phyloP scores from a whole-genome alignment of 768 basidiomycete genomes.

The Pleurotus cornucopiae region DNA sequence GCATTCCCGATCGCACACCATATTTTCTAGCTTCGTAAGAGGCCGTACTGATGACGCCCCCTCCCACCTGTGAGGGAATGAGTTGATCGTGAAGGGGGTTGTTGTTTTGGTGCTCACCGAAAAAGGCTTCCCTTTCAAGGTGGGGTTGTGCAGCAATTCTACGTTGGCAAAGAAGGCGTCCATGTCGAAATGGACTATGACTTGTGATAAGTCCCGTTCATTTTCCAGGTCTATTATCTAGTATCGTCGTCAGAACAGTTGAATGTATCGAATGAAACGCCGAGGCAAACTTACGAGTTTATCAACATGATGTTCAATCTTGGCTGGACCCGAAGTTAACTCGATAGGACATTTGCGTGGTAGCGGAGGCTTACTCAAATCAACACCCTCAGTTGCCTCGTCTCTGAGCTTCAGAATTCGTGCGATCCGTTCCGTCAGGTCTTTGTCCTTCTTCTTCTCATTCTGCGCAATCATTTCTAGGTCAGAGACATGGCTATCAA shows the following conservation, averaged over 20 bases:
- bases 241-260: slow-evolving; percentile 3
- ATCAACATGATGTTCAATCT: slow-evolving; percentile 65
- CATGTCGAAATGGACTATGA: slow-evolving; percentile 93
- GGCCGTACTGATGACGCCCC: slow-evolving; percentile 83
- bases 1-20: slow-evolving; percentile 93
- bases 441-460: slow-evolving; percentile 87
- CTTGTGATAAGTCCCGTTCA: slow-evolving; percentile 74
- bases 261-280: no score
- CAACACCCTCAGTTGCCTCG: slow-evolving; percentile 48
- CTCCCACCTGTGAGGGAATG: slow-evolving; percentile 52
- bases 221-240: slow-evolving; percentile 71
- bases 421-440: slow-evolving; percentile 72
- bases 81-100: neutral
- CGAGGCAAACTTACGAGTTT: slow-evolving; percentile 47
- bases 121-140: slow-evolving; percentile 68
- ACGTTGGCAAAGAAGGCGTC: slow-evolving; percentile 90
- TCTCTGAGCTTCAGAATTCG: slow-evolving; percentile 64
- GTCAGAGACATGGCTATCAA: neutral
- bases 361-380: slow-evolving; percentile 43
- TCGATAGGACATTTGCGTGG: neutral
- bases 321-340: slow-evolving; percentile 28
- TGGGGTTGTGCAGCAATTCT: slow-evolving; percentile 63
- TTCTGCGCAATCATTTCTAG: slow-evolving; percentile 44
- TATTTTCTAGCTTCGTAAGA: slow-evolving; percentile 90
- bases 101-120: slow-evolving; percentile 35